phyloP scores from a whole-genome alignment of 2,329 filamentous ascomycete genomes.

The Ceratocystis huliohia region DNA sequence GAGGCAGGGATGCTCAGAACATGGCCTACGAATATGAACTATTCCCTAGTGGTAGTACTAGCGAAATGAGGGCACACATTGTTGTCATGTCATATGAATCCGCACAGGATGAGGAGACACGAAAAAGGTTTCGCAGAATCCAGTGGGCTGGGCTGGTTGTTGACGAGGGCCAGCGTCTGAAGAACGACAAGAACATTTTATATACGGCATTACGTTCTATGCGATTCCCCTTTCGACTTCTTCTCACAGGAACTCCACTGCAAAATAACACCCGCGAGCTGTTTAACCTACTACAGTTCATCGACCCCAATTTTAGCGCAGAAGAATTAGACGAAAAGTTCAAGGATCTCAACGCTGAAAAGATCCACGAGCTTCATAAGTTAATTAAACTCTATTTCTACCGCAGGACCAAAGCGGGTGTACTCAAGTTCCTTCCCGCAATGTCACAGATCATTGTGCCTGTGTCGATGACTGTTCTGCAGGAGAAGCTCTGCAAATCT shows the following conservation, averaged over 20 bases:
- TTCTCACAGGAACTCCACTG: slow-evolving; percentile 82
- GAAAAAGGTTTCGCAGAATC: slow-evolving; percentile 52
- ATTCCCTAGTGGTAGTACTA: slow-evolving; percentile 50
- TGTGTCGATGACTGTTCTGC: slow-evolving; percentile 85
- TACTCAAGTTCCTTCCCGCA: slow-evolving; percentile 80
- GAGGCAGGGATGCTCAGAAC: slow-evolving; percentile 58
- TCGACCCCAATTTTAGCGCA: slow-evolving; percentile 61
- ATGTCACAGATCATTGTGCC: slow-evolving; percentile 93
- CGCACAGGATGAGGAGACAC: slow-evolving; percentile 58
- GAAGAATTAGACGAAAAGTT: slow-evolving; percentile 63
- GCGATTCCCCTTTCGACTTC: slow-evolving; percentile 67
- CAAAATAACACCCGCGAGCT: slow-evolving; percentile 93
- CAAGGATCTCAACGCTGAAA: slow-evolving; percentile 66
- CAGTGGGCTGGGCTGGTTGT: slow-evolving; percentile 82
- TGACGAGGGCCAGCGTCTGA: slow-evolving; percentile 89
- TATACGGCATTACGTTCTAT: slow-evolving; percentile 63
- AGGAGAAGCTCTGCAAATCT: slow-evolving; percentile 88
- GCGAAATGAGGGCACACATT: slow-evolving; percentile 71
- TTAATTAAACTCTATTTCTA: slow-evolving; percentile 63
- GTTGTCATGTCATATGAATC: slow-evolving; percentile 94
- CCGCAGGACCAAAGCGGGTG: slow-evolving; percentile 73
- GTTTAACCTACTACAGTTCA: slow-evolving; percentile 92
- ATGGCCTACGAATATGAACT: slow-evolving; percentile 75
- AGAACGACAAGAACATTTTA: slow-evolving; percentile 77
- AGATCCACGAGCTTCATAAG: slow-evolving; percentile 66